A percentile compares a stretch with the other conserved stretches of the same genome.
These are phyloP conservation scores for Venturia effusa DNA, from an alignment of 2,329 filamentous ascomycete species.

Conservation along the genomic window DNA sequence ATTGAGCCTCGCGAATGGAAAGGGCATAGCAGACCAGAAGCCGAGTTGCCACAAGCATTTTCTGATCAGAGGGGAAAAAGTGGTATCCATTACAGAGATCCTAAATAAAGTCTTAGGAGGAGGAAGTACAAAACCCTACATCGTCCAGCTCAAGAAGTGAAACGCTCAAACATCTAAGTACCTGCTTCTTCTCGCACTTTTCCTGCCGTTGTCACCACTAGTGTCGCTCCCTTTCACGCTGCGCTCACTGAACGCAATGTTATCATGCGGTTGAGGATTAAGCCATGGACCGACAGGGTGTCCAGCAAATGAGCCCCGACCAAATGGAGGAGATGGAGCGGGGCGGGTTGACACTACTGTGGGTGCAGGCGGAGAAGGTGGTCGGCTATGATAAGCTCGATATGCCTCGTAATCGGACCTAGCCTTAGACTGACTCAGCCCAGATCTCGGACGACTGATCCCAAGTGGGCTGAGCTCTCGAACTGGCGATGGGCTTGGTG, in stretches of 20 bases:
- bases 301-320: not conserved
- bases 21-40: no score
- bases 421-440: not conserved
- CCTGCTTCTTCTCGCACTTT: not conserved
- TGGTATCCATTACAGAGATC: not conserved
- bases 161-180: not conserved
- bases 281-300: not conserved
- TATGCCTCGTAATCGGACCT: not conserved
- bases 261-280: not conserved
- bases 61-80: not conserved
- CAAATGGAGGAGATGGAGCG: not conserved
- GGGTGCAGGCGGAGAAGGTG: not conserved
- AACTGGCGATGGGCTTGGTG: not conserved
- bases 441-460: not conserved
- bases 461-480: not conserved
- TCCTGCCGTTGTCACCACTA: not conserved
- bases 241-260: constrained; percentile 1
- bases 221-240: not conserved
- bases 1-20: no score
- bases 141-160: not conserved
- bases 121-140: not conserved
- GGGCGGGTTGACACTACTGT: not conserved
- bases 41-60: not conserved
- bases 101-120: not conserved
- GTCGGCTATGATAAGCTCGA: constrained; percentile 6